A percentile compares a stretch with the other conserved stretches of the same genome.
phyloP scores from a whole-genome alignment of 169 alveolate genomes.

The Plasmodium fragile region DNA sequence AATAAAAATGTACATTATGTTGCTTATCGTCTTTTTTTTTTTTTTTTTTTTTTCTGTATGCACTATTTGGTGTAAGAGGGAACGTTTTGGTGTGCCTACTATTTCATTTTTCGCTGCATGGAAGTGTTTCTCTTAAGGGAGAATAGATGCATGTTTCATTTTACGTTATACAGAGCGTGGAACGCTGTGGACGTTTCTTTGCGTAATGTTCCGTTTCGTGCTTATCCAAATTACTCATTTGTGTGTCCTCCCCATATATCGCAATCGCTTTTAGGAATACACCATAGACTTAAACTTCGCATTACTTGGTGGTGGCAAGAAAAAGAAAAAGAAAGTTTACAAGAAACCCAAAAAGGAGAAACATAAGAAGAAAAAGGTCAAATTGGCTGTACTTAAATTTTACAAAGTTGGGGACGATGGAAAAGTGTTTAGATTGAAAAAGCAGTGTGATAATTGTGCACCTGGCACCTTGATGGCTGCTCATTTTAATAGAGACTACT shows the following conservation, averaged over 20 bases:
- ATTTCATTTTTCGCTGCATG: background rate
- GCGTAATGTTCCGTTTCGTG: background rate
- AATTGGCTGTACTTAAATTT: constrained; percentile 96
- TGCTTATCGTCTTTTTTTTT: background rate
- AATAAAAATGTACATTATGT: constrained; percentile 33
- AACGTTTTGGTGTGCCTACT: background rate
- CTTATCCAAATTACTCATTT: background rate
- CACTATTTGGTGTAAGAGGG: background rate
- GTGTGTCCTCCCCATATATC: background rate
- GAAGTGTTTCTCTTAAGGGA: background rate
- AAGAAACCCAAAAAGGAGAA: constrained; percentile 95
- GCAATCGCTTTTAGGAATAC: constrained; percentile 24
- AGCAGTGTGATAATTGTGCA: constrained; percentile 97
- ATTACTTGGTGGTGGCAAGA: constrained; percentile 93
- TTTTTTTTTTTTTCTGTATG: background rate
- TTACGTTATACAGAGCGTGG: background rate
- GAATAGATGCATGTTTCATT: background rate
- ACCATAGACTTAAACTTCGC: constrained; percentile 59
- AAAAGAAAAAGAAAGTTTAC: constrained; percentile 94
- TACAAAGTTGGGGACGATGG: constrained; percentile 97
- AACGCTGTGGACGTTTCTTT: background rate
- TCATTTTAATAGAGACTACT: constrained; percentile 98
- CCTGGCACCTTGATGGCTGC: constrained; percentile 99
- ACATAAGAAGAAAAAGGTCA: constrained; percentile 98
- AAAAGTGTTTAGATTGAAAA: constrained; percentile 94